These are phyloP conservation scores for Lasiodiplodia citricola DNA, from an alignment of 2,329 filamentous ascomycete genomes.

Conservation along the genomic window DNA sequence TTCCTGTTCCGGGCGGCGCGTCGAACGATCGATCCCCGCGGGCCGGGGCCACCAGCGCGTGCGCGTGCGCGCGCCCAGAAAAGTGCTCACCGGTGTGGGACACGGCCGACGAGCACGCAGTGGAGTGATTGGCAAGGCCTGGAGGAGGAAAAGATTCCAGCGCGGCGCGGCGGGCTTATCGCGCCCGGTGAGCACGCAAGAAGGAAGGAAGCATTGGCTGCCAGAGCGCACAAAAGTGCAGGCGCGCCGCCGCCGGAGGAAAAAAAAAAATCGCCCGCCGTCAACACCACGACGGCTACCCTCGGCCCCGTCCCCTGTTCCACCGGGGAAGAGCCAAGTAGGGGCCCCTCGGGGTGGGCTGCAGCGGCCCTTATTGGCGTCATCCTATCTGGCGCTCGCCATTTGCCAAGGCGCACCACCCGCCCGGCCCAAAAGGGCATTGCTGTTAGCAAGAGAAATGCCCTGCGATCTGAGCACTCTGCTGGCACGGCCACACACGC, in stretches of 20 bases:
- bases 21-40: constrained; percentile 5
- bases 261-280: not conserved
- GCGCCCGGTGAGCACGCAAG: not conserved
- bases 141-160: not conserved
- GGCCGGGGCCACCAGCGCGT: not conserved
- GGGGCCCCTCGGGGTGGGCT: constrained; percentile 6
- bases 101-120: not conserved
- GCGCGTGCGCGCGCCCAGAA: not conserved
- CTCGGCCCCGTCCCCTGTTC: not conserved
- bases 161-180: not conserved
- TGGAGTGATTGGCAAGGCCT: not conserved
- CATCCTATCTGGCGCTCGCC: not conserved
- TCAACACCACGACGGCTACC: not conserved
- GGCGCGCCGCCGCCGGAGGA: not conserved
- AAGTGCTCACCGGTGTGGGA: constrained; percentile 9
- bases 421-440: not conserved
- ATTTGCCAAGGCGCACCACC: constrained; percentile 18
- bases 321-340: not conserved
- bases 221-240: not conserved
- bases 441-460: constrained; percentile 18
- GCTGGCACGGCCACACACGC: constrained; percentile 12
- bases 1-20: not conserved
- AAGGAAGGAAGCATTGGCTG: not conserved
- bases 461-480: constrained; percentile 17
- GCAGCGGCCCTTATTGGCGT: constrained; percentile 3